A percentile compares a stretch with the other conserved stretches of the same genome.
phyloP scores from a whole-genome alignment of 2,329 filamentous ascomycete species.

The Plectosphaerella cucumerina region DNA sequence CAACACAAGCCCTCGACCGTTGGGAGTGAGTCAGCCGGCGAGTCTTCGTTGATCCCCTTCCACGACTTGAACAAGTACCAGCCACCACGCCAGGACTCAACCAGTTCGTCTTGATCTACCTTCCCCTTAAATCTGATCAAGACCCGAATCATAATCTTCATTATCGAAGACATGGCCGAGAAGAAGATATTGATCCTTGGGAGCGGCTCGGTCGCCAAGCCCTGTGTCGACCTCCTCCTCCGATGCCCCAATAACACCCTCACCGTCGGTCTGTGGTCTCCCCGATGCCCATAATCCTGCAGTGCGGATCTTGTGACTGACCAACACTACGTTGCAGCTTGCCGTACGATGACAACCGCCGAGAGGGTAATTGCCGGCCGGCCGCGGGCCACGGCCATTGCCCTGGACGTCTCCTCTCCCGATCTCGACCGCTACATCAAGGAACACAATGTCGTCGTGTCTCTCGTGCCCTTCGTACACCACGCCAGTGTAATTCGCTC shows the following conservation, averaged over 20 bases:
- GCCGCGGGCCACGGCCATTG: slow-evolving; percentile 4
- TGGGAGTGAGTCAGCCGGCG: no score
- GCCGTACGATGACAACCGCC: slow-evolving; percentile 7
- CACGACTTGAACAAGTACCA: no score
- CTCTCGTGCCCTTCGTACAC: slow-evolving; percentile 17
- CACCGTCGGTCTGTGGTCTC: slow-evolving; percentile 9
- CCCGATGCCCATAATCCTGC: neutral
- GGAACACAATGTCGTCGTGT: slow-evolving; percentile 16
- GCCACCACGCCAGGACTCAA: no score
- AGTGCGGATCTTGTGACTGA: neutral
- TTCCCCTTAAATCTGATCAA: no score
- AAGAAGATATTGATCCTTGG: slow-evolving; percentile 14
- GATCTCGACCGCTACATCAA: slow-evolving; percentile 12
- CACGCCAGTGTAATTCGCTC: slow-evolving; percentile 55
- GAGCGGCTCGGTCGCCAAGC: slow-evolving; percentile 13
- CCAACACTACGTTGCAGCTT: slow-evolving; percentile 5
- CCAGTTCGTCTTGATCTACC: no score
- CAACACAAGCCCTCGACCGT: no score
- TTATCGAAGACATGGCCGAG: neutral
- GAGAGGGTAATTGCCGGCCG: neutral
- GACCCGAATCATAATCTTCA: no score
- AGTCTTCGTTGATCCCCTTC: no score
- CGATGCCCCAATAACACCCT: slow-evolving; percentile 8
- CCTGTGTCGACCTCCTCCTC: slow-evolving; percentile 14
- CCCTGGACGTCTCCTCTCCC: slow-evolving; percentile 13